Evolutionary conservation across 495 filamentous ascomycete genomes (phyloP).

Genomic region (Penicillium pulvis): DNA sequence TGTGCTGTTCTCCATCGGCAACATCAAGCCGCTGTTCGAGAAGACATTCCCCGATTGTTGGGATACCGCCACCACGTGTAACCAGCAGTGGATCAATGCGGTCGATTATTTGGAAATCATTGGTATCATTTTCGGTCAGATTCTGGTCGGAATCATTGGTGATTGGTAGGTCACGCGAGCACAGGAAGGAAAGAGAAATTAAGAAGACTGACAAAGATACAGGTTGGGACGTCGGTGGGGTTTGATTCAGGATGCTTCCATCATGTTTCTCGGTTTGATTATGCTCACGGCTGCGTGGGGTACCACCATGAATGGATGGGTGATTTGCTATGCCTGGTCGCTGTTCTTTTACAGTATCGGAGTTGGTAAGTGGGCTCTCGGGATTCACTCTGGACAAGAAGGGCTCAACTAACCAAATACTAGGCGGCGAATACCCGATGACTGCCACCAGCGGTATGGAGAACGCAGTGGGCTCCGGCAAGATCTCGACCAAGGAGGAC

Average conservation of each 20-base stretch:
- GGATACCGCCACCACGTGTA: slow-evolving; percentile 63
- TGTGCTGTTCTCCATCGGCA: slow-evolving; percentile 93
- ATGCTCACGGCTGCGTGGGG: slow-evolving; percentile 91
- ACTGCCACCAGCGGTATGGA: slow-evolving; percentile 96
- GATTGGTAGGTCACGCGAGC: slow-evolving; percentile 45
- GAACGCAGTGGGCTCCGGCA: slow-evolving; percentile 80
- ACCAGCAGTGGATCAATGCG: slow-evolving; percentile 70
- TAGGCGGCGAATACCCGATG: slow-evolving; percentile 85
- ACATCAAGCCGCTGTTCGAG: slow-evolving; percentile 75
- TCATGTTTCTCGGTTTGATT: slow-evolving; percentile 87
- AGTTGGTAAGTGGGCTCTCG: slow-evolving; percentile 58
- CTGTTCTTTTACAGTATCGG: slow-evolving; percentile 90
- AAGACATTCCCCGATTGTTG: slow-evolving; percentile 73
- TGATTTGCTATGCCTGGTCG: slow-evolving; percentile 89
- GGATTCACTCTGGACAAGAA: not conserved
- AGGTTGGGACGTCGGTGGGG: slow-evolving; percentile 88
- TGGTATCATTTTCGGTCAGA: slow-evolving; percentile 87
- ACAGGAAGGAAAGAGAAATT: not conserved
- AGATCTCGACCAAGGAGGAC: slow-evolving; percentile 84
- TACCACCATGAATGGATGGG: slow-evolving; percentile 79
- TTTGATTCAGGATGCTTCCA: slow-evolving; percentile 86
- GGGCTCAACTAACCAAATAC: slow-evolving; percentile 13
- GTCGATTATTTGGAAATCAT: slow-evolving; percentile 84
- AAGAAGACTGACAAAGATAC: slow-evolving; percentile 3
- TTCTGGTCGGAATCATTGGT: slow-evolving; percentile 67